Evolutionary conservation across 2,329 filamentous ascomycete genomes (phyloP), one percentile per base, ranked within the genome.

Genomic region (Thermochaetoides dissita): DNA sequence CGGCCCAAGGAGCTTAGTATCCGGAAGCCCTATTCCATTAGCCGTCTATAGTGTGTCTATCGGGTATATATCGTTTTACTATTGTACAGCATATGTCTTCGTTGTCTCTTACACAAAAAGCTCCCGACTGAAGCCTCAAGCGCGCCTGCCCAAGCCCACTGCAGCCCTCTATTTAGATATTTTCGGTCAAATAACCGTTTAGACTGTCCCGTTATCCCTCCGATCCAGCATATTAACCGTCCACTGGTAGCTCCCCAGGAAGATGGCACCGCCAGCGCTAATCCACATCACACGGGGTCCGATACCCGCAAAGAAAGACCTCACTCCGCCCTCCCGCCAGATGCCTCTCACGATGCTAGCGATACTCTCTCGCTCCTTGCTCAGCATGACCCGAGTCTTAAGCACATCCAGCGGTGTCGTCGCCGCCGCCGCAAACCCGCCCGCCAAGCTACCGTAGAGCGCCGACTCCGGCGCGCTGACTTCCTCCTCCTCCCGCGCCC

Each of bases 311-410:
- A 88, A 86, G 60, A 88, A 86, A 0, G 79, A 79, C 46, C 70
- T 63, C 6, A 75, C 58, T 1, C 84, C 83, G 47, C 77, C 72
- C 42, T 79, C 71, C 38, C 62, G 64, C 55, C 79, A 65, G 44
- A 95, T 83, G 12, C 69, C 64, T 40, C 65, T 66, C 48, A 89
- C 66, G 46, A 94, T 68, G 5, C 61, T 59, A 31, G 64, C 59
- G 49, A 77, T 71, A 9, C 68, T 72, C 58, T 74, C 74, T 52
- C 68, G 75, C 66, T 80, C 75, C 55, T 76, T 72, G 10, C 84
- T 81, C 52, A 98, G 67, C 91, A 98, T 98, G 63, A 96, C 81
- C 49, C 91, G 71, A 50, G 91, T 98, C 76, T 98, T 98, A 51
- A 98, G 69, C 48, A 98, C 91, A 63, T 98, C 91, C 48, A 98